Evolutionary conservation across 345 rosid species (phyloP).

Genomic region (Pistacia integerrima): DNA sequence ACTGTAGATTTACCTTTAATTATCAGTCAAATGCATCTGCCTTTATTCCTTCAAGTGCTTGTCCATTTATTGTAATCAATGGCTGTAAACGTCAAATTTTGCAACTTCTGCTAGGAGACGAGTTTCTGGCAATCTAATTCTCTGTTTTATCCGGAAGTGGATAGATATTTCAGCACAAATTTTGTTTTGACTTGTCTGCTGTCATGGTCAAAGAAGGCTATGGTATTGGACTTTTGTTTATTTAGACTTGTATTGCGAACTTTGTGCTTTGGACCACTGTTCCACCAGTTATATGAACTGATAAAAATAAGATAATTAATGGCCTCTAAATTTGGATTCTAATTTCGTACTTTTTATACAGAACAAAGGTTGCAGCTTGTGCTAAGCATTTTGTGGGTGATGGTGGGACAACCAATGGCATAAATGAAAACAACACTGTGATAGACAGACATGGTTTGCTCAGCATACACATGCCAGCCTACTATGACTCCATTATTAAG

Average conservation of each 20-base stretch:
- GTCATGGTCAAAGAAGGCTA: background rate
- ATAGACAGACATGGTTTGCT: conserved; percentile 57
- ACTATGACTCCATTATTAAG: conserved; percentile 65
- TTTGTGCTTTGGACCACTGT: background rate
- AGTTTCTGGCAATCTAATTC: background rate
- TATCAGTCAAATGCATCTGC: background rate
- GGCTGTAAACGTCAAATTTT: background rate
- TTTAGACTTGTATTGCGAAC: background rate
- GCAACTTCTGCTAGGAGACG: background rate
- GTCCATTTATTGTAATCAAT: background rate
- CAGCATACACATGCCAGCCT: conserved; percentile 75
- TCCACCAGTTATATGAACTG: background rate
- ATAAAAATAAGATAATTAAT: background rate
- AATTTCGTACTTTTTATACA: background rate
- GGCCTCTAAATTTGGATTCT: too few species aligned
- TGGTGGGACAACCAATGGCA: conserved; percentile 79
- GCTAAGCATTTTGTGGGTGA: conserved; percentile 96
- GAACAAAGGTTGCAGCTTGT: conserved; percentile 72
- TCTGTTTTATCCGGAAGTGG: background rate
- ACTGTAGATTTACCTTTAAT: background rate
- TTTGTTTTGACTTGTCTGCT: background rate
- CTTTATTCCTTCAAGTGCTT: background rate
- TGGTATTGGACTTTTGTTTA: conserved; percentile 2
- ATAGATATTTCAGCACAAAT: background rate
- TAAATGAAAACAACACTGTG: conserved; percentile 73